Percentiles rank a stretch among this genome's conserved stretches.
phyloP scores from a whole-genome alignment of 768 basidiomycete species.

The Boletus pseudo-olivaceus region DNA sequence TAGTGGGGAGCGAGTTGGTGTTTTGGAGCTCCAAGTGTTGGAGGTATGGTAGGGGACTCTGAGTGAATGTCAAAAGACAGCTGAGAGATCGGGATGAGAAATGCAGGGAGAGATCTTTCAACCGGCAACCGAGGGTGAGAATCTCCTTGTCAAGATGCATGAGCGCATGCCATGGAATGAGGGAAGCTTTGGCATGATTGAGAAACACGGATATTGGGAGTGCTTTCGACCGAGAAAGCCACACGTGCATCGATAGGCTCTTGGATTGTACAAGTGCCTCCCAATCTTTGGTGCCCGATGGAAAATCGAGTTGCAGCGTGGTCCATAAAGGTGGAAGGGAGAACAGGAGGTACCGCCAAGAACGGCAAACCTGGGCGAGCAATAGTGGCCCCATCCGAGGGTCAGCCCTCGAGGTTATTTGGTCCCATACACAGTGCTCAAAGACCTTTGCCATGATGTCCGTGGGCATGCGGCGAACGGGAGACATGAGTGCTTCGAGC shows the following conservation, averaged over 20 bases:
- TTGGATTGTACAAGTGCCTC: slow-evolving; percentile 25
- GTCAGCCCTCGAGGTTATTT: slow-evolving; percentile 6
- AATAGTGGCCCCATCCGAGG: slow-evolving; percentile 21
- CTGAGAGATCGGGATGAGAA: slow-evolving; percentile 25
- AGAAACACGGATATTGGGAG: slow-evolving; percentile 28
- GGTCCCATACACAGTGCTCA: slow-evolving; percentile 19
- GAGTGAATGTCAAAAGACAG: slow-evolving; percentile 28
- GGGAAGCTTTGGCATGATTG: slow-evolving; percentile 20
- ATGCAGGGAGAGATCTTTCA: slow-evolving; percentile 18
- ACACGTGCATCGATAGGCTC: slow-evolving; percentile 26
- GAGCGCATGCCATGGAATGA: slow-evolving; percentile 26
- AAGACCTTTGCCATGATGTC: slow-evolving; percentile 29
- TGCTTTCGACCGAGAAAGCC: slow-evolving; percentile 29
- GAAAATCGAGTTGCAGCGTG: slow-evolving; percentile 22
- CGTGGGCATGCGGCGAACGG: slow-evolving; percentile 31
- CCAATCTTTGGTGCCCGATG: slow-evolving; percentile 19
- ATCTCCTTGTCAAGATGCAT: slow-evolving; percentile 30
- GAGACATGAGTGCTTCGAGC: slow-evolving; percentile 27
- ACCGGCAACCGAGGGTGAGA: slow-evolving; percentile 20
- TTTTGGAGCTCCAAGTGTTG: slow-evolving; percentile 27
- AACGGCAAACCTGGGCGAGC: slow-evolving; percentile 29
- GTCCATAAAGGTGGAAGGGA: slow-evolving; percentile 28
- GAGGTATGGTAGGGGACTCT: slow-evolving; percentile 21
- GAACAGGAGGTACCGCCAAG: slow-evolving; percentile 30
- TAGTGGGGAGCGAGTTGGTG: slow-evolving; percentile 22